phyloP scores from a whole-genome alignment of 305 asterid genomes.

The Fraxinus platypoda region DNA sequence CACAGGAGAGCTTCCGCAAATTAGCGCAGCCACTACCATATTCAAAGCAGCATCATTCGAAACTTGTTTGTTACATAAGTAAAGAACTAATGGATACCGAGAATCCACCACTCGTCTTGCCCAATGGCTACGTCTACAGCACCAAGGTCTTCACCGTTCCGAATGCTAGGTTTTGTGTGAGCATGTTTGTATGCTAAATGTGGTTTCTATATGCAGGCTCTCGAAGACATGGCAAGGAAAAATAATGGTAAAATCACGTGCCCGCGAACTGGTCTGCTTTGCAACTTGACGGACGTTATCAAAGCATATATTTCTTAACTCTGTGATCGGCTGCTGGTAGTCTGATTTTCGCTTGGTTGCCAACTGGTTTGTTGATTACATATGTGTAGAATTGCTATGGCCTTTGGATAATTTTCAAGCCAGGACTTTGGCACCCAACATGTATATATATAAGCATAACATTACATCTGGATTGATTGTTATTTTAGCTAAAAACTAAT shows the following conservation, averaged over 20 bases:
- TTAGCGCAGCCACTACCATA: slow-evolving; percentile 82
- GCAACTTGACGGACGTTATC: slow-evolving; percentile 61
- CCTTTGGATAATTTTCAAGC: neutral
- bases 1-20: slow-evolving; percentile 95
- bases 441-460: slow-evolving; percentile 39
- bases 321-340: neutral
- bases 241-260: slow-evolving; percentile 79
- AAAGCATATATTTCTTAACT: slow-evolving; percentile 80
- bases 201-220: slow-evolving; percentile 53
- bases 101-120: slow-evolving; percentile 96
- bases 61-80: slow-evolving; percentile 86
- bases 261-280: slow-evolving; percentile 71
- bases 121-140: slow-evolving; percentile 97
- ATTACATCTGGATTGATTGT: slow-evolving; percentile 23
- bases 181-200: slow-evolving; percentile 6
- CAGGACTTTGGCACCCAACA: neutral
- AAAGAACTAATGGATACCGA: slow-evolving; percentile 95
- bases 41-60: slow-evolving; percentile 97
- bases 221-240: slow-evolving; percentile 83
- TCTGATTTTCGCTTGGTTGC: slow-evolving; percentile 8
- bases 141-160: slow-evolving; percentile 60
- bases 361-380: slow-evolving; percentile 14
- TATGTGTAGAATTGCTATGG: slow-evolving; percentile 13
- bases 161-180: neutral
- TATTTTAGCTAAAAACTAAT: neutral